Conservation (phyloP, 345 rosid species). For the Atalantia buxifolia region DNA sequence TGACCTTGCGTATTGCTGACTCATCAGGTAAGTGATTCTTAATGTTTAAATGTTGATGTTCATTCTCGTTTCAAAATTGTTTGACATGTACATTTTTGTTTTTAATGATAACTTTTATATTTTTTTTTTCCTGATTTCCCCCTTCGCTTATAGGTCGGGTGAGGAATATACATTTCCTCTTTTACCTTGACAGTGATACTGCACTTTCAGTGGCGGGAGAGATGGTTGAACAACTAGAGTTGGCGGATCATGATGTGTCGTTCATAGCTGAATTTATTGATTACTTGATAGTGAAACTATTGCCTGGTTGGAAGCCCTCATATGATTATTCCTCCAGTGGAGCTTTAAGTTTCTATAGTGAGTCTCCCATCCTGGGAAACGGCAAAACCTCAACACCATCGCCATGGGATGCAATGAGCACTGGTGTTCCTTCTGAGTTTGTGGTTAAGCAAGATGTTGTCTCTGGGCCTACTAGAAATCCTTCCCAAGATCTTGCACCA, state of each 20-base stretch:
- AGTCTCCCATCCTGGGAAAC: slow-evolving; percentile 17
- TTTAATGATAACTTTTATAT: background rate
- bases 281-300: slow-evolving; percentile 51
- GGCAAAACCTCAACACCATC: slow-evolving; percentile 15
- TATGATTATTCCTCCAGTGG: slow-evolving; percentile 22
- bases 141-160: slow-evolving; percentile 35
- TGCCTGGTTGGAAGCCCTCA: slow-evolving; percentile 45
- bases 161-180: slow-evolving; percentile 62
- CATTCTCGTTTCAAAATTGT: background rate
- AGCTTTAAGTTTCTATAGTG: slow-evolving; percentile 17
- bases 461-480: slow-evolving; percentile 9
- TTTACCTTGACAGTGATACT: slow-evolving; percentile 73
- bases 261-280: slow-evolving; percentile 72
- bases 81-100: background rate
- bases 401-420: slow-evolving; percentile 29
- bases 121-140: background rate
- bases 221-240: slow-evolving; percentile 79
- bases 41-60: background rate
- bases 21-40: slow-evolving; percentile 35
- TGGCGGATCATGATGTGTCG: slow-evolving; percentile 61
- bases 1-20: slow-evolving; percentile 59
- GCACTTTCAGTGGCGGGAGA: slow-evolving; percentile 62
- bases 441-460: slow-evolving; percentile 13
- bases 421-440: slow-evolving; percentile 18
- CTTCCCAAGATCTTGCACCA: slow-evolving; percentile 12